phyloP scores from a whole-genome alignment of 768 basidiomycete species.

The Trametopsis cervina region DNA sequence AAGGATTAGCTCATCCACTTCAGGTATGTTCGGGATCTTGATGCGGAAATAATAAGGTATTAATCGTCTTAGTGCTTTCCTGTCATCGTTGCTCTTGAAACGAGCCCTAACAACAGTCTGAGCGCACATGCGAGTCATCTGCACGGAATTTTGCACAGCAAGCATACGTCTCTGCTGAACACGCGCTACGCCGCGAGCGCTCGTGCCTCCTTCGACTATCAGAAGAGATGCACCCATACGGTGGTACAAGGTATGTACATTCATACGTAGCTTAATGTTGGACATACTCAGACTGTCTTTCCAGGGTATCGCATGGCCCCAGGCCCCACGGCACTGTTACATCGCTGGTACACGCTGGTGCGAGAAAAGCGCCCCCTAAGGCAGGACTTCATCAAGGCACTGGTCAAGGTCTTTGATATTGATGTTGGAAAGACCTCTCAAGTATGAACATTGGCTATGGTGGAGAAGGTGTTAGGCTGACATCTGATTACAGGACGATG shows the following conservation, averaged over 20 bases:
- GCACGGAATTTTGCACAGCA: conserved; percentile 77
- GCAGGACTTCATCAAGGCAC: conserved; percentile 80
- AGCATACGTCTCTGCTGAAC: conserved; percentile 87
- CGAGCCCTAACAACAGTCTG: conserved; percentile 52
- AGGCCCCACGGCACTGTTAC: conserved; percentile 66
- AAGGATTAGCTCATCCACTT: conserved; percentile 92
- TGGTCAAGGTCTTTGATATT: conserved; percentile 82
- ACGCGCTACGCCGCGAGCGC: conserved; percentile 80
- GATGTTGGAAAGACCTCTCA: conserved; percentile 50
- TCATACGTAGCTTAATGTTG: not conserved
- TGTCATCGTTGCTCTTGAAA: conserved; percentile 89
- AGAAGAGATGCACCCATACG: conserved; percentile 46
- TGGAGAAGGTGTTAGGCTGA: not conserved
- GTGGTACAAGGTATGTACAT: conserved; percentile 43
- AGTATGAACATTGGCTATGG: conserved; percentile 27
- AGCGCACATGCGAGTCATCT: conserved; percentile 73
- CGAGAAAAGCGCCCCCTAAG: conserved; percentile 84
- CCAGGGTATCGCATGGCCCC: conserved; percentile 63
- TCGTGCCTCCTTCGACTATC: conserved; percentile 76
- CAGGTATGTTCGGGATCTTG: conserved; percentile 42
- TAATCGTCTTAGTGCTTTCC: conserved; percentile 65
- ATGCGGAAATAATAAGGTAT: not conserved
- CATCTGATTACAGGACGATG: conserved; percentile 50
- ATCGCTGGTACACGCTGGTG: conserved; percentile 87
- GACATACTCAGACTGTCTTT: not conserved